A percentile compares a stretch with the other conserved stretches of the same genome.
Evolutionary conservation across 108 stramenopile species (phyloP).

Genomic region (Stephanodiscus minutulus): DNA sequence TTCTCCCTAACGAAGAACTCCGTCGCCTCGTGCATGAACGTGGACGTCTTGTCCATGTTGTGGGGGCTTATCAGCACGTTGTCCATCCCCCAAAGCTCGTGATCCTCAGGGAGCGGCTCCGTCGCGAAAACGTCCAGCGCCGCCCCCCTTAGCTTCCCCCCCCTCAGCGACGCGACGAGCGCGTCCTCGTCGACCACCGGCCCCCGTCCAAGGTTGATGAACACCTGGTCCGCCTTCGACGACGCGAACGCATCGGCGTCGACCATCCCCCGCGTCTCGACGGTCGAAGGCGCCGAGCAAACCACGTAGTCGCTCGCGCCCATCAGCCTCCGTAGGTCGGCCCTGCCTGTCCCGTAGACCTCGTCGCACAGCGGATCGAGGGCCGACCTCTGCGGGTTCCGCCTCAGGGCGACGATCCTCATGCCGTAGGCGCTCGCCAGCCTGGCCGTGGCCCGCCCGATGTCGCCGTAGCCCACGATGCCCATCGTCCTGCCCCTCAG

Average conservation of each 20-base stretch:
- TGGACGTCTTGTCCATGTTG: slow-evolving; percentile 60
- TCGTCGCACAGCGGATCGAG: slow-evolving; percentile 61
- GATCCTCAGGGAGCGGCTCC: slow-evolving; percentile 55
- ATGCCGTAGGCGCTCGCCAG: slow-evolving; percentile 68
- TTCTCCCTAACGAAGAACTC: slow-evolving; percentile 78
- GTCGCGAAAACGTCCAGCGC: slow-evolving; percentile 66
- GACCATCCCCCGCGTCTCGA: slow-evolving; percentile 48
- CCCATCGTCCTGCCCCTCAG: slow-evolving; percentile 75
- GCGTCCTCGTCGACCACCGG: slow-evolving; percentile 64
- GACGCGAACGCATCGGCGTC: slow-evolving; percentile 51
- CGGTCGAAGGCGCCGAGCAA: slow-evolving; percentile 56
- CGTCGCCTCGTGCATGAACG: slow-evolving; percentile 84
- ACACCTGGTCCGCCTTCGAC: slow-evolving; percentile 44
- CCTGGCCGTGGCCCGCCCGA: slow-evolving; percentile 62
- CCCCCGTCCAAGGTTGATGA: slow-evolving; percentile 68
- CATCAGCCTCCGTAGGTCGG: slow-evolving; percentile 42
- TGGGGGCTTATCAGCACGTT: slow-evolving; percentile 63
- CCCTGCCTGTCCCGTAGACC: slow-evolving; percentile 45
- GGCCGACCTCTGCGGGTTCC: slow-evolving; percentile 58
- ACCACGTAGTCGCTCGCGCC: slow-evolving; percentile 55
- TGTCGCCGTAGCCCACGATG: slow-evolving; percentile 86
- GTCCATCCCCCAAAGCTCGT: slow-evolving; percentile 59
- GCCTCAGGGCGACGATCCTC: slow-evolving; percentile 72
- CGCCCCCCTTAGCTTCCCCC: slow-evolving; percentile 43
- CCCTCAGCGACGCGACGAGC: slow-evolving; percentile 40